Evolutionary conservation across 106 monocot species (phyloP), one percentile per base, ranked within the genome.

Genomic region (Allium cepa): DNA sequence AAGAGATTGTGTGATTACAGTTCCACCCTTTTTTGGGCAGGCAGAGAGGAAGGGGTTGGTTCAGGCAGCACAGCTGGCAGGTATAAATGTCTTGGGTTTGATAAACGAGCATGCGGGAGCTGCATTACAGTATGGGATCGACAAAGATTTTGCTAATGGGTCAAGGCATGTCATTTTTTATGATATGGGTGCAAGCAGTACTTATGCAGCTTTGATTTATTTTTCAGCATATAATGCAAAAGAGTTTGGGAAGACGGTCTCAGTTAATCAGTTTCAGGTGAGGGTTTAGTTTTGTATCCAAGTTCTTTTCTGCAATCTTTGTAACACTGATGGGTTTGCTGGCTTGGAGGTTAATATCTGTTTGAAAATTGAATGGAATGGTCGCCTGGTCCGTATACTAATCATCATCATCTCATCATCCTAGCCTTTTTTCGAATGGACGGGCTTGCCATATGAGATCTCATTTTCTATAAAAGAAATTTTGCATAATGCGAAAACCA

Each of bases 81-180:
- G 93, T 47, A 87, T 99, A 50, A 99, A 93, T 68, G 90, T 99
- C 56, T 67, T 99, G 17, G 77, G 81, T 7, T 71, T 99, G 49
- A 76, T 99, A 53, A 93, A 99, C 50, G 99, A 93, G 83, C 99
- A 93, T 63, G 72, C 90, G 7, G 99, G 99, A 2, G 99, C 93
- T 1, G 93, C 99, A 9, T 68, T 99, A 79, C 93, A 99, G 79
- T 99, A 99, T 74, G 99, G 93, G 62, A 90, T 99, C 36, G 99
- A 93, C 63, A 99, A 99, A 70, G 85, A 99, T 69, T 93, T 99
- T 74, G 73, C 81, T 0, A 93, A 99, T 18, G 81, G 77, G 69
- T 99, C 99, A 2, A 69, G 90, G 64, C 74, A 99, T 75, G 93
- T 99, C 8, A 72, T 99, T 53, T 74, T 99, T 22, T 99, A 99